phyloP scores from a whole-genome alignment of 139 green algal species.

The Tetradesmus obliquus region DNA sequence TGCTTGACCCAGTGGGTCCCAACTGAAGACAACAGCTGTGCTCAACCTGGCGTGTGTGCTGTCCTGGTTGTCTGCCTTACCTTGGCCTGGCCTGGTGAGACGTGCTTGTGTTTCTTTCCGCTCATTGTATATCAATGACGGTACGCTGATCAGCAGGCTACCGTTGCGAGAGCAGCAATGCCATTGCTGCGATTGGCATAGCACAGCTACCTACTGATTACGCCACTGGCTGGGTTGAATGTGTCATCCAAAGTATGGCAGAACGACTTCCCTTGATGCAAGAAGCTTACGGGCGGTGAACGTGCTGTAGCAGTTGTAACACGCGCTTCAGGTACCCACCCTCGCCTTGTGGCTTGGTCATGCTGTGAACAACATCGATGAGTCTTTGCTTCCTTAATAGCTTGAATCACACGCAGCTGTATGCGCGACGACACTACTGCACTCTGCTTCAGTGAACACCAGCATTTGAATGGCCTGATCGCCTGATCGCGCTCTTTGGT shows the following conservation, averaged over 20 bases:
- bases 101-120: not conserved
- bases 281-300: not conserved
- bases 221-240: not conserved
- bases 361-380: too few species aligned
- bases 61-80: not conserved
- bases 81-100: not conserved
- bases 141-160: not conserved
- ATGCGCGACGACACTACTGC: not conserved
- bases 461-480: not conserved
- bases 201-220: not conserved
- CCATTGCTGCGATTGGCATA: not conserved
- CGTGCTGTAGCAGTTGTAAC: not conserved
- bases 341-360: too few species aligned
- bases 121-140: not conserved
- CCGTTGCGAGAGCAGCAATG: not conserved
- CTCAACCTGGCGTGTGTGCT: not conserved
- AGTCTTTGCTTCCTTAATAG: too few species aligned
- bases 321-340: not conserved
- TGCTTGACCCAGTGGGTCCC: not conserved
- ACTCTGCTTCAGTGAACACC: not conserved
- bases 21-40: not conserved
- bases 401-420: not conserved
- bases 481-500: not conserved
- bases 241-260: not conserved
- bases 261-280: not conserved